Evolutionary conservation across 2,329 filamentous ascomycete species (phyloP).

Genomic region (Sodiomyces alkalinus): DNA sequence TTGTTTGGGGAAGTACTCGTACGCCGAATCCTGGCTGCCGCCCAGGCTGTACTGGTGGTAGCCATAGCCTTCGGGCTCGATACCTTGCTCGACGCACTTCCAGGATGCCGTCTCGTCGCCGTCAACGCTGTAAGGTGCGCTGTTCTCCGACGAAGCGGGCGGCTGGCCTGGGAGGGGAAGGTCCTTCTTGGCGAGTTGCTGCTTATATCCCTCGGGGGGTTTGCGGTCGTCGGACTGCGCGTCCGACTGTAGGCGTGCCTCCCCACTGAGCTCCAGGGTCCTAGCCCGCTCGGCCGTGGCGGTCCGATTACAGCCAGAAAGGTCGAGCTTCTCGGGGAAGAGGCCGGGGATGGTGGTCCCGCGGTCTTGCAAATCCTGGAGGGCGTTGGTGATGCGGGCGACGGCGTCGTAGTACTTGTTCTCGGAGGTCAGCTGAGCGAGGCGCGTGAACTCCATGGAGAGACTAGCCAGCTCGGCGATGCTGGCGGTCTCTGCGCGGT

Average conservation of each 20-base stretch:
- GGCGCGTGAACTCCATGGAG: constrained; percentile 74
- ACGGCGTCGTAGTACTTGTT: constrained; percentile 82
- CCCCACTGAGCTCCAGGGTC: constrained; percentile 17
- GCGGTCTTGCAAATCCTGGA: constrained; percentile 58
- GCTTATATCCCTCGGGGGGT: not conserved
- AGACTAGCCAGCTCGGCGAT: constrained; percentile 65
- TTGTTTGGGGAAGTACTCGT: constrained; percentile 54
- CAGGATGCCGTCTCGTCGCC: constrained; percentile 19
- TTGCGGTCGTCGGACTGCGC: constrained; percentile 7
- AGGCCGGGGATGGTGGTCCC: constrained; percentile 60
- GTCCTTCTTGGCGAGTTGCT: not conserved
- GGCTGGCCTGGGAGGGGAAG: not conserved
- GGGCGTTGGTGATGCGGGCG: constrained; percentile 66
- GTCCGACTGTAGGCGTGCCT: too few species aligned
- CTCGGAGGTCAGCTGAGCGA: constrained; percentile 72
- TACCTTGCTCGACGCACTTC: constrained; percentile 44
- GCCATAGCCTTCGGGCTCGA: constrained; percentile 31
- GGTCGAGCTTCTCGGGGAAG: constrained; percentile 66
- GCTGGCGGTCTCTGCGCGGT: constrained; percentile 42
- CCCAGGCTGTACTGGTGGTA: constrained; percentile 42
- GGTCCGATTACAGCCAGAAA: constrained; percentile 58
- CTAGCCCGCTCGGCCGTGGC: constrained; percentile 15
- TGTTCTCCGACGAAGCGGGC: not conserved
- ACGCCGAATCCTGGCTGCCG: constrained; percentile 53
- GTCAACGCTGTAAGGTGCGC: constrained; percentile 12